Evolutionary conservation across 495 filamentous ascomycete species (phyloP), one percentile per base, ranked within the genome.

Genomic region (Daldinia grandis): DNA sequence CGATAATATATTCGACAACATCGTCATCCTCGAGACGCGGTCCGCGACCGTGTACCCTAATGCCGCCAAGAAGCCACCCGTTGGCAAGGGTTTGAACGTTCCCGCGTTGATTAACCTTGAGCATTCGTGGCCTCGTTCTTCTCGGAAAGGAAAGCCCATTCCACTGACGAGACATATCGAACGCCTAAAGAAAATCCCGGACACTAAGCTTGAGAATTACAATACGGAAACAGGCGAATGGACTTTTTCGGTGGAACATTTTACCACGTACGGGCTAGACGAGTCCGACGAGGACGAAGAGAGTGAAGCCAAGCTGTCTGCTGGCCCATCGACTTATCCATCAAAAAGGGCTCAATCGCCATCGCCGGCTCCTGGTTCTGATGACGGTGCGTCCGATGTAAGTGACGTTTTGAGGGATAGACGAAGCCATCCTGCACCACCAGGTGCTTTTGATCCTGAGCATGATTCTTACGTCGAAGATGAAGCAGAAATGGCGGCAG

Each of bases 251-350:
- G 95, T 99, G 40, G 88, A 93, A 65, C 95, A 99, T 79, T 99
- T 94, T 79, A 97, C 93, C 15, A 97, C 93, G 8, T 99, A 99
- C 77, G 93, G 90, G n/a, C 83, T 98, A 55, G 91, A 93, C 68
- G 92, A 95, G 69, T 64, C 59, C 1, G 92, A 94, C 47, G 42
- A 47, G 21, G 92, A 92, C 27, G 90, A 93, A 50, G 91, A 93
- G 15, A 87, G 86, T 54, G 87, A 80, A 76, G 33, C 80, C 77
- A 83, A 77, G 83, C 78, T 74, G 79, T 81, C 76, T 81, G 81
- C 59, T 25, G 37, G 14, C 28, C 15, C 25, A 60, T 27, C 35
- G 40, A 3, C 44, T 54, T 54, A 57, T 14, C 55, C 44, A 17
- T 30, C 37, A 9, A 66, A 49, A 17, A 30, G 44, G 31, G 51